Percentiles rank a stretch among this genome's conserved stretches.
Evolutionary conservation across 2,329 filamentous ascomycete species (phyloP).

Genomic region (Amylocarpus encephaloides): DNA sequence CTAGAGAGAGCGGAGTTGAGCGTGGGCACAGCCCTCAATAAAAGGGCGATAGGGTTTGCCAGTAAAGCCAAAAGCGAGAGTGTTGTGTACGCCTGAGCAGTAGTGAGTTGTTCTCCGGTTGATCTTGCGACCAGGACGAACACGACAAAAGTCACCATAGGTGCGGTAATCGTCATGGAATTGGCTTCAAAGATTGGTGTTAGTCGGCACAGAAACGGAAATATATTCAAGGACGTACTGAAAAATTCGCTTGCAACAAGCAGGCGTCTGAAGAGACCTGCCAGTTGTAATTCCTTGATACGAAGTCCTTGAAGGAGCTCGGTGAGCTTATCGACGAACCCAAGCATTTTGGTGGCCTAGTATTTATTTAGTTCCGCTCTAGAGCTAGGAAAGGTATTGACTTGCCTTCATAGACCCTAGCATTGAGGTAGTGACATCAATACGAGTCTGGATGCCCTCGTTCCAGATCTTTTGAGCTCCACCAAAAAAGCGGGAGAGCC

Average conservation of each 20-base stretch:
- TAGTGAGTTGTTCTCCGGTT: slow-evolving; percentile 26
- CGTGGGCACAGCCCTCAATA: slow-evolving; percentile 35
- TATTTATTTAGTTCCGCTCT: neutral
- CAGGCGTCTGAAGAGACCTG: slow-evolving; percentile 7
- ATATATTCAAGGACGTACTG: neutral
- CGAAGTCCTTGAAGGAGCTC: slow-evolving; percentile 32
- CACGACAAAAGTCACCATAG: slow-evolving; percentile 35
- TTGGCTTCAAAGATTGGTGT: slow-evolving; percentile 1
- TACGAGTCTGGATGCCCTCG: slow-evolving; percentile 17
- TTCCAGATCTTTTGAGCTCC: slow-evolving; percentile 19
- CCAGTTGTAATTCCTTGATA: slow-evolving; percentile 16
- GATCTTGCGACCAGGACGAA: slow-evolving; percentile 29
- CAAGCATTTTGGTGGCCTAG: slow-evolving; percentile 27
- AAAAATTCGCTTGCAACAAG: neutral
- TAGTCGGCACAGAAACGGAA: neutral
- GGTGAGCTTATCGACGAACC: slow-evolving; percentile 31
- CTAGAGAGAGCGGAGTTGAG: slow-evolving; percentile 35
- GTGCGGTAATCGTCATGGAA: slow-evolving; percentile 28
- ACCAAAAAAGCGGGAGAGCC: slow-evolving; percentile 17
- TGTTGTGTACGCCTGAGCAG: slow-evolving; percentile 34
- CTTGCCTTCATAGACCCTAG: slow-evolving; percentile 25
- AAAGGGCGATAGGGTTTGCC: slow-evolving; percentile 33
- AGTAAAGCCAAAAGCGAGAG: slow-evolving; percentile 37
- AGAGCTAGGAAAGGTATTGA: neutral
- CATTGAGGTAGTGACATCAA: slow-evolving; percentile 20